A percentile compares a stretch with the other conserved stretches of the same genome.
Conservation (phyloP, 1,139 yeast species). For the Taiozyma onychis region DNA sequence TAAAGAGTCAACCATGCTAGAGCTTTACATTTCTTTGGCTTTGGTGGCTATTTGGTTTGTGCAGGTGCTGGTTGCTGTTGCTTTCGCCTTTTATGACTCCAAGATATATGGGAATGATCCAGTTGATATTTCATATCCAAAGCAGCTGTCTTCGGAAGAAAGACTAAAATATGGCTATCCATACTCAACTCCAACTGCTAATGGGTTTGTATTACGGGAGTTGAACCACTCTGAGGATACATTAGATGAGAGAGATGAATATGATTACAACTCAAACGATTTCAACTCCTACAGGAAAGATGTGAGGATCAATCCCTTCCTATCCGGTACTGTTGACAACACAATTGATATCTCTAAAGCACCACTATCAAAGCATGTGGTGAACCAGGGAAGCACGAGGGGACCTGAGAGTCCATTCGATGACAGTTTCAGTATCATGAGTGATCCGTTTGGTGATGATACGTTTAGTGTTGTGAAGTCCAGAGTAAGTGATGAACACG, state of each 20-base stretch:
- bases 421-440: neutral
- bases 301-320: neutral
- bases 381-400: neutral
- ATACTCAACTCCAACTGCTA: conserved; percentile 1
- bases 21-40: conserved; percentile 39
- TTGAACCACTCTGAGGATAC: neutral
- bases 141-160: conserved; percentile 6
- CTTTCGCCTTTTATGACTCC: conserved; percentile 17
- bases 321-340: neutral
- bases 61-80: conserved; percentile 37
- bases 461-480: neutral
- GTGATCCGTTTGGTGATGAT: neutral
- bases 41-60: conserved; percentile 44
- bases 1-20: conserved; percentile 34
- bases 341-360: neutral
- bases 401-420: neutral
- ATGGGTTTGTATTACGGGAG: neutral
- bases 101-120: neutral
- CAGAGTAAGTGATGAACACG: neutral
- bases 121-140: conserved; percentile 8
- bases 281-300: neutral
- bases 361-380: neutral
- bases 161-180: conserved; percentile 11
- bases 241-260: neutral
- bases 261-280: neutral